Conservation (phyloP, 2,329 filamentous ascomycete species). For the Phaeosphaeria sp. region DNA sequence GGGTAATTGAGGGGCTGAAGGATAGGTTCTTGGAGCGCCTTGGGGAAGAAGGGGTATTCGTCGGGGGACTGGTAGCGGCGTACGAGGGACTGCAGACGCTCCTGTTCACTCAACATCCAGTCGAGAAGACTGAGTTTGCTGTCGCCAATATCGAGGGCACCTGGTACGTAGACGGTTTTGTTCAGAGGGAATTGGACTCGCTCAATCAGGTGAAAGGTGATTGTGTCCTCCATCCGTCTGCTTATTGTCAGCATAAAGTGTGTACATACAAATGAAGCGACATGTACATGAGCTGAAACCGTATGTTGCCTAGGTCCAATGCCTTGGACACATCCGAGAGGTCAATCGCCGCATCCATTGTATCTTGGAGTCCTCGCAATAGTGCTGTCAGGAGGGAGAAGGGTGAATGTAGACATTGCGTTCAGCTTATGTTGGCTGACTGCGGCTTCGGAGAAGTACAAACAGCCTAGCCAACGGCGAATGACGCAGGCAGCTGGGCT, state of each 20-base stretch:
- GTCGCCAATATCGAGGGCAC: constrained; percentile 79
- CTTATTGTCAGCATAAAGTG: constrained; percentile 17
- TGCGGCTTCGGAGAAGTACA: constrained; percentile 1
- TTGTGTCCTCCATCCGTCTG: constrained; percentile 96
- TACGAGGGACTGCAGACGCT: constrained; percentile 88
- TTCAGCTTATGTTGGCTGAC: constrained; percentile 1
- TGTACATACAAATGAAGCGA: not conserved
- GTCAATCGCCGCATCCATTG: constrained; percentile 91
- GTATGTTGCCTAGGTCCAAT: constrained; percentile 87
- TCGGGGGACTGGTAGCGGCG: constrained; percentile 95
- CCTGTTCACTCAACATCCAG: constrained; percentile 90
- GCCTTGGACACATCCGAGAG: constrained; percentile 84
- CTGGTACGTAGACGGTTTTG: constrained; percentile 81
- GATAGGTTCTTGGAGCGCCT: constrained; percentile 78
- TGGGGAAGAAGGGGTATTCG: constrained; percentile 96
- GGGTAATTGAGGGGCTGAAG: constrained; percentile 90
- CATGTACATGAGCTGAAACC: constrained; percentile 89
- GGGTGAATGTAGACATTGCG: constrained; percentile 13
- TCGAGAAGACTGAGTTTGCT: constrained; percentile 83
- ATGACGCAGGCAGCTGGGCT: constrained; percentile 25
- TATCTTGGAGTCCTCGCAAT: constrained; percentile 11
- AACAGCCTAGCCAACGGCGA: constrained; percentile 11
- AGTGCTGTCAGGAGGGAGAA: constrained; percentile 1
- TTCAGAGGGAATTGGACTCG: constrained; percentile 97
- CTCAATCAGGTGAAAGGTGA: constrained; percentile 96